Conservation (phyloP, 768 basidiomycete genomes). For the Boletus barrowsii region DNA sequence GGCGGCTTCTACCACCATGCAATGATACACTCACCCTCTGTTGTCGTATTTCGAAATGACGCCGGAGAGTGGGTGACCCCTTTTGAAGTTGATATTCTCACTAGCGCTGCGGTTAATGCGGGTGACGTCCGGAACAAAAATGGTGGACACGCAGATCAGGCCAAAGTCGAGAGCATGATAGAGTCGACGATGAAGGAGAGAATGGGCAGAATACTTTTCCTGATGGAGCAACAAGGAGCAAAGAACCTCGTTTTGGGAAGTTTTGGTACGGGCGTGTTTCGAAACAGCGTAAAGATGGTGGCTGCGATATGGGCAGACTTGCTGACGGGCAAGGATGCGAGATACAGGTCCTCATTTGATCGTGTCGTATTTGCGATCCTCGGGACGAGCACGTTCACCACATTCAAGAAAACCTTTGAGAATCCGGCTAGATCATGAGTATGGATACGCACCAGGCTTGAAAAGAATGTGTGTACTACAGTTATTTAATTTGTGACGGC, state of each 20-base stretch:
- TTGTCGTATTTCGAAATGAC: constrained; percentile 64
- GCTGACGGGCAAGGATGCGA: constrained; percentile 43
- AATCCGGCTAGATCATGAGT: constrained; percentile 1
- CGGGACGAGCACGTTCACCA: constrained; percentile 45
- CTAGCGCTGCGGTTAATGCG: constrained; percentile 76
- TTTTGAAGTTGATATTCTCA: constrained; percentile 61
- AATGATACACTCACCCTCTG: constrained; percentile 69
- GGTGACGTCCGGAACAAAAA: constrained; percentile 40
- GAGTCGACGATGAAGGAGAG: constrained; percentile 61
- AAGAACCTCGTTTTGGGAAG: constrained; percentile 65
- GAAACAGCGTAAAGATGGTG: constrained; percentile 56
- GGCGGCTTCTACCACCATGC: constrained; percentile 72
- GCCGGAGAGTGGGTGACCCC: constrained; percentile 54
- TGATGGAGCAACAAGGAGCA: constrained; percentile 62
- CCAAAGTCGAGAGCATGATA: constrained; percentile 39
- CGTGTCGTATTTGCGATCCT: constrained; percentile 67
- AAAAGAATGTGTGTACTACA: too few relatives aligned
- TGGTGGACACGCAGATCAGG: neutral
- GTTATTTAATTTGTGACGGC: too few relatives aligned
- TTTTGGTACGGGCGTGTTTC: constrained; percentile 78
- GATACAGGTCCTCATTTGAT: constrained; percentile 59
- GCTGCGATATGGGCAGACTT: constrained; percentile 66
- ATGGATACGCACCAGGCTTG: too few relatives aligned
- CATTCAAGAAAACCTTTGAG: constrained; percentile 39
- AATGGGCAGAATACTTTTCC: constrained; percentile 62